Evolutionary conservation across 75 land plant species (phyloP).

Genomic region (Sequoiadendron giganteum): DNA sequence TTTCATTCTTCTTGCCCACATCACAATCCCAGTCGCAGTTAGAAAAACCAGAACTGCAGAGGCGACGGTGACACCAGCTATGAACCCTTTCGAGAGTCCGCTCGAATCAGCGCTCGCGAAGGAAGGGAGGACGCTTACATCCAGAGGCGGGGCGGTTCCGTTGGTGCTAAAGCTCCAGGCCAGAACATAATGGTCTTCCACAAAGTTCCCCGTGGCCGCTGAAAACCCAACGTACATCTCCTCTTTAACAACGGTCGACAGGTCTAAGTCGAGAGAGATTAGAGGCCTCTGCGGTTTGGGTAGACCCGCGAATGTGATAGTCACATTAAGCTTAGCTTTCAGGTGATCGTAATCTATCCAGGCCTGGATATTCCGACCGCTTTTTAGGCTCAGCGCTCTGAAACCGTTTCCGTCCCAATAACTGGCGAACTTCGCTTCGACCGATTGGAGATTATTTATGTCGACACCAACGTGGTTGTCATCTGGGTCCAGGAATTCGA

Average conservation of each 20-base stretch:
- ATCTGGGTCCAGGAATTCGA: constrained; percentile 31
- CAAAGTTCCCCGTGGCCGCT: constrained; percentile 37
- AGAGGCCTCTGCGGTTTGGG: constrained; percentile 35
- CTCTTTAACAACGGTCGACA: constrained; percentile 28
- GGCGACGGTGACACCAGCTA: background rate
- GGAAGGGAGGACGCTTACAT: constrained; percentile 31
- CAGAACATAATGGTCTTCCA: constrained; percentile 41
- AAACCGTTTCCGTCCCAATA: constrained; percentile 7
- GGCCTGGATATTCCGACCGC: constrained; percentile 31
- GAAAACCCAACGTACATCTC: constrained; percentile 72
- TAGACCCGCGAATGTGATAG: background rate
- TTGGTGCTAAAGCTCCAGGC: constrained; percentile 67
- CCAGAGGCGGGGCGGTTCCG: constrained; percentile 36
- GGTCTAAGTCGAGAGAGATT: constrained; percentile 28
- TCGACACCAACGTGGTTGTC: constrained; percentile 59
- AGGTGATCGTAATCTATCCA: constrained; percentile 53
- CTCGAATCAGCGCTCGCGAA: background rate
- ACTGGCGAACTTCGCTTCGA: constrained; percentile 13
- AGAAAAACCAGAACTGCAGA: background rate
- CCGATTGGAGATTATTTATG: constrained; percentile 33
- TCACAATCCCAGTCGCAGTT: background rate
- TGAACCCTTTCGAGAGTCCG: background rate
- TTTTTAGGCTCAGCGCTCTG: constrained; percentile 21
- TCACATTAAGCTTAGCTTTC: constrained; percentile 19
- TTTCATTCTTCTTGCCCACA: background rate